Conservation (phyloP, 768 basidiomycete species). For the Plicaturopsis crispa region DNA sequence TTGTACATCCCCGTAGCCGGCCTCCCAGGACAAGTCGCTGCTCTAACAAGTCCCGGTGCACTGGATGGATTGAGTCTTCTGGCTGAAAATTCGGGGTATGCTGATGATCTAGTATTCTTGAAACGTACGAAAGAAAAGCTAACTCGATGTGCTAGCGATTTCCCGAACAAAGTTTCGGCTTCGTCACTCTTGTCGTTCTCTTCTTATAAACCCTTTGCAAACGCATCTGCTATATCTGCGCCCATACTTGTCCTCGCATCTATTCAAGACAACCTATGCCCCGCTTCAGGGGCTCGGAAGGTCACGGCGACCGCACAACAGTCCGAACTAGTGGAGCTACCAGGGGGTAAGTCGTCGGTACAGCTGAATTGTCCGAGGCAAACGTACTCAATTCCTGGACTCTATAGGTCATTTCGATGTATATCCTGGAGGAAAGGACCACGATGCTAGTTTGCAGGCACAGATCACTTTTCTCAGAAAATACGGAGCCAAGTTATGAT, state of each 20-base stretch:
- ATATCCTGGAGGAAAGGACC: conserved; percentile 14
- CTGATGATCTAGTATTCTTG: background rate
- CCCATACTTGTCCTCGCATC: conserved; percentile 15
- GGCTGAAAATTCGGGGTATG: conserved; percentile 5
- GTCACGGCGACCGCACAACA: conserved; percentile 9
- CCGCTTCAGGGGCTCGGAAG: conserved; percentile 8
- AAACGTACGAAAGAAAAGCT: background rate
- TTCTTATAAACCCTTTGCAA: conserved; percentile 10
- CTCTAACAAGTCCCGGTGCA: conserved; percentile 15
- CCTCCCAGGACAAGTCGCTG: conserved; percentile 20
- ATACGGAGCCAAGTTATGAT: conserved; percentile 14
- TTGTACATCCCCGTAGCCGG: conserved; percentile 20
- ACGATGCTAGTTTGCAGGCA: conserved; percentile 11
- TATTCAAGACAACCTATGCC: conserved; percentile 13
- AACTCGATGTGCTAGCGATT: too few species aligned
- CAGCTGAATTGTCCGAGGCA: too few species aligned
- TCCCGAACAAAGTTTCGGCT: conserved; percentile 10
- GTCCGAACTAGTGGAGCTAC: conserved; percentile 13
- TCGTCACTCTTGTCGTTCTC: conserved; percentile 9
- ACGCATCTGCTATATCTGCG: conserved; percentile 9
- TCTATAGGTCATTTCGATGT: conserved; percentile 18
- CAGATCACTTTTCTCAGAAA: conserved; percentile 18
- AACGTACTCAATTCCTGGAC: background rate
- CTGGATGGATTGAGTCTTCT: conserved; percentile 13
- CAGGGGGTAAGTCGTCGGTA: conserved; percentile 9